These are phyloP conservation scores for Lepidium didymum DNA, from an alignment of 345 rosid genomes.

Conservation along the genomic window DNA sequence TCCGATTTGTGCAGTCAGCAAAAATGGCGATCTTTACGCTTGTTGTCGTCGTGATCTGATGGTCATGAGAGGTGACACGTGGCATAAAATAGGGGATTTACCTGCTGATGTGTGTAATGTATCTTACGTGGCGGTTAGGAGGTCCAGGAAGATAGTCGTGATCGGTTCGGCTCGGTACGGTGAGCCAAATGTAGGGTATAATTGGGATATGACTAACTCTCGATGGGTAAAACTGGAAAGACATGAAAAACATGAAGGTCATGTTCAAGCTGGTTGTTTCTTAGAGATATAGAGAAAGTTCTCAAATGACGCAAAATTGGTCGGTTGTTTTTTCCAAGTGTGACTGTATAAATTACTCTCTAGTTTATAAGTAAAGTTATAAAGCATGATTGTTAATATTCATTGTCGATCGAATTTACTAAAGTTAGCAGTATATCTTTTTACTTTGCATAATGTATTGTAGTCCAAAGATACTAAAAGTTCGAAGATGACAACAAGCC, in stretches of 20 bases:
- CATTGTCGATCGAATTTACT: background rate
- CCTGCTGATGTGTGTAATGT: constrained; percentile 47
- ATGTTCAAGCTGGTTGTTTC: constrained; percentile 26
- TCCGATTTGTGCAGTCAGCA: constrained; percentile 24
- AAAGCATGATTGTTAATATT: background rate
- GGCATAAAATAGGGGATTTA: constrained; percentile 39
- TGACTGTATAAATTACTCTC: background rate
- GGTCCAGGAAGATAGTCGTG: constrained; percentile 38
- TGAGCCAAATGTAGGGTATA: constrained; percentile 12
- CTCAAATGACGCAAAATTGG: background rate
- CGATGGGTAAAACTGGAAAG: constrained; percentile 15
- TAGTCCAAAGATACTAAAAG: background rate
- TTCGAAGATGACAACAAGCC: no score
- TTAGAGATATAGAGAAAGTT: constrained; percentile 3
- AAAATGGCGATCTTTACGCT: constrained; percentile 31
- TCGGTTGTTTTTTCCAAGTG: background rate
- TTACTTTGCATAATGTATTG: background rate
- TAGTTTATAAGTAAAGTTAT: background rate
- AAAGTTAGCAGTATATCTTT: background rate
- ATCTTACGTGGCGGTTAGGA: constrained; percentile 40
- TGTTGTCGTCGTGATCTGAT: constrained; percentile 39
- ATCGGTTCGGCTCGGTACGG: constrained; percentile 43
- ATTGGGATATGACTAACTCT: constrained; percentile 3
- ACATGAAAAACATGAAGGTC: constrained; percentile 8
- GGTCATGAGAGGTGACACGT: constrained; percentile 18